These are phyloP conservation scores for Phyllosticta paracitricarpa DNA, from an alignment of 2,329 filamentous ascomycete genomes.

Conservation along the genomic window DNA sequence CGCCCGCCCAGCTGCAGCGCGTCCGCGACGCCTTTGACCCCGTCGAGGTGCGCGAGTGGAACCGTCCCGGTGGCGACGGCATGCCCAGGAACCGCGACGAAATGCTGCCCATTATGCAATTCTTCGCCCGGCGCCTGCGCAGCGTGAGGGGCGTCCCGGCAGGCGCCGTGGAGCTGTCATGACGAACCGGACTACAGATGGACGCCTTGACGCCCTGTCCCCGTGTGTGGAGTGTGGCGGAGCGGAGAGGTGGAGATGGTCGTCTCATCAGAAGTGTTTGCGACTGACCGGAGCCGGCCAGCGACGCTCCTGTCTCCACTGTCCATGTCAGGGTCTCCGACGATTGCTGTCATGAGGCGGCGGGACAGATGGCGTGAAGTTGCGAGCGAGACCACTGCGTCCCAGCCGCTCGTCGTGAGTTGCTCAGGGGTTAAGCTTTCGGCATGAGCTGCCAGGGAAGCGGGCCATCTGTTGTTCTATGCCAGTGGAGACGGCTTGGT, in stretches of 20 bases:
- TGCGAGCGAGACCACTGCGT: no score
- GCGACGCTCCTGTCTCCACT: no score
- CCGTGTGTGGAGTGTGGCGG: neutral
- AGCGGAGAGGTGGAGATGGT: neutral
- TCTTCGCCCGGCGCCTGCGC: conserved; percentile 56
- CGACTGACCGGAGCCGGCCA: neutral
- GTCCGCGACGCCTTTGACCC: conserved; percentile 54
- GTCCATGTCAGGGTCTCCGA: no score
- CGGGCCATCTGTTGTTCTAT: no score
- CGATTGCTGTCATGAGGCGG: no score
- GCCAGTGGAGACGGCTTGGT: no score
- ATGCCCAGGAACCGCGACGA: conserved; percentile 82
- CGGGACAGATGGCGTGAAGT: no score
- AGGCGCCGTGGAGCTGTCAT: conserved; percentile 4
- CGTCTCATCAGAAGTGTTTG: neutral
- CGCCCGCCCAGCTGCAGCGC: conserved; percentile 52
- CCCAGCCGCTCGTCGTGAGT: no score
- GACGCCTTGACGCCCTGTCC: neutral
- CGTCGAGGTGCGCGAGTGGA: conserved; percentile 30
- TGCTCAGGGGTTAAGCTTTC: no score
- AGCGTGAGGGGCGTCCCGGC: conserved; percentile 2
- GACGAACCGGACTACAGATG: neutral
- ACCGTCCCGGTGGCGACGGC: conserved; percentile 53
- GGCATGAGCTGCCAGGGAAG: no score
- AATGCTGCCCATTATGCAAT: conserved; percentile 85